These are phyloP conservation scores for Colletotrichum zoysiae DNA, from an alignment of 2,329 filamentous ascomycete genomes.

Conservation along the genomic window DNA sequence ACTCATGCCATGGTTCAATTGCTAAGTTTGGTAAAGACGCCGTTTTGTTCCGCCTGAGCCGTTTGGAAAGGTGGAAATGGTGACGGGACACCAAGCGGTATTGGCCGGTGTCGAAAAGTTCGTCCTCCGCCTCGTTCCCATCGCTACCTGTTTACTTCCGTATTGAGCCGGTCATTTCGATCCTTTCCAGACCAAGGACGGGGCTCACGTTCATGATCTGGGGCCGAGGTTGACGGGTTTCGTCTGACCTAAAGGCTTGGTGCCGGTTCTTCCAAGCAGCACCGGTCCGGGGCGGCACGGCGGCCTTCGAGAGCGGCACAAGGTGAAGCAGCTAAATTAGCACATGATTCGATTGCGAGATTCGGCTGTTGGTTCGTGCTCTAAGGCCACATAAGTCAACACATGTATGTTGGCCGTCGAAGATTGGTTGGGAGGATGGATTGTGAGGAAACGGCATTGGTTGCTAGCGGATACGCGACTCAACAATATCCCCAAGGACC, in stretches of 20 bases:
- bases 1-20: not conserved
- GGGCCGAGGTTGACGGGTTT: not conserved
- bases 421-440: not conserved
- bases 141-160: not conserved
- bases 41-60: not conserved
- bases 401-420: not conserved
- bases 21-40: not conserved
- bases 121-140: not conserved
- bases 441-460: not conserved
- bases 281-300: not conserved
- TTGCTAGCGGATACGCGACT: not conserved
- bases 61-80: not conserved
- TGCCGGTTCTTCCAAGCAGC: not conserved
- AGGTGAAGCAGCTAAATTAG: slow-evolving; percentile 1
- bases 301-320: not conserved
- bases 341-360: not conserved
- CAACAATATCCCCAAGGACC: not conserved
- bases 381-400: not conserved
- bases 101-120: too few relatives aligned
- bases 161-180: not conserved
- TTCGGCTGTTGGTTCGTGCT: not conserved
- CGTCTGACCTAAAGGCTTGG: not conserved
- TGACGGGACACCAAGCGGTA: not conserved
- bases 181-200: not conserved
- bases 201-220: not conserved